Evolutionary conservation across 345 rosid species (phyloP), one percentile per base, ranked within the genome.

Genomic region (Salix caprea): DNA sequence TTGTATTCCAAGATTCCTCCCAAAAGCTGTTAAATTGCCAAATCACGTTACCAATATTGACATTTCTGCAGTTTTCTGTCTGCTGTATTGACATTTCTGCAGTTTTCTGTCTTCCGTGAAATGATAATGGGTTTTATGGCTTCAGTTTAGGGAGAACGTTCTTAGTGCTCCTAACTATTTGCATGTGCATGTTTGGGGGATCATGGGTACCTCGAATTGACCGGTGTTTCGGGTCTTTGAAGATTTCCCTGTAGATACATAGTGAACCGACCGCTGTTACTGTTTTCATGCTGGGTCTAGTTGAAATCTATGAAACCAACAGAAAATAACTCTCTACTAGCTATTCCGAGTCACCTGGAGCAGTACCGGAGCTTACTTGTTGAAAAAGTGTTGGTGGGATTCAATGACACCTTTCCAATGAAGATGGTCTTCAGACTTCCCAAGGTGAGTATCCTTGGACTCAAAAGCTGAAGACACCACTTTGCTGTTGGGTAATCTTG

Each of bases 401-500:
- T 52, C 67, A 88, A 64, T 2, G 87, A 75, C 50, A 86, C 13
- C 74, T 86, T 86, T n/a, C 89, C 86, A 39, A 83, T 61, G 82
- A 84, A 88, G 7, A 36, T 60, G 66, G 83, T 8, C 36, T 58
- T 79, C 23, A 87, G 86, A 36, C 87, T 85, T 44, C 91, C 91
- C 77, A 90, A 15, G 77, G 84, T 85, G 34, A 88, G 89, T 83
- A 42, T 76, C 87, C 24, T 87, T 88, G 71, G 75, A 86, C 84
- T 86, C 90, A 14, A 84, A 42, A 34, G 90, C 93, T 11, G 90
- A 9, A 2, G 81, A 64, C 67, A 82, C 65, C 18, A 87, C 87
- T 62, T 74, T 76, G 34, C 89, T 88, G 1, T 67, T 71, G 2
- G 89, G 60, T 72, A 7, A 86, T 78, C 36, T 67, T 86, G 30